Base-by-base conservation (phyloP, 1,284 basidiomycete species). In the Agaricales sp. region DNA sequence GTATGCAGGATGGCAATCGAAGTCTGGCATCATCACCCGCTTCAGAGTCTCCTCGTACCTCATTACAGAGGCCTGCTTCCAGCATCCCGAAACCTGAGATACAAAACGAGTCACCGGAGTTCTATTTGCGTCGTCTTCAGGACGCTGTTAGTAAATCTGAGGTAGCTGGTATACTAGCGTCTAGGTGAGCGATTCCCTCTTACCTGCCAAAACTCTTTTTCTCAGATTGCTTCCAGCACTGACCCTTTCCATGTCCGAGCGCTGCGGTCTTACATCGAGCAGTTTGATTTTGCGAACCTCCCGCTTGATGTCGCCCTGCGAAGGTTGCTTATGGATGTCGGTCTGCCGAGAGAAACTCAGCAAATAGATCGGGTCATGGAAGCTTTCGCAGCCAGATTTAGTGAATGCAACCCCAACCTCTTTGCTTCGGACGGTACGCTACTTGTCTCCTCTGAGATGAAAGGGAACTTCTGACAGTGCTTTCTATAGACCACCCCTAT, bases 341-440 rank as follows among this genome's bases (percentile, higher is more conserved):
- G 87, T 47, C 74, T 99, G 45, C 95, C 95, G 2, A 78, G 84
- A 53, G 95, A 99, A 70, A 98, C 95, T 0, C 96, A 99, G 63
- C 95, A 99, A 66, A 99, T 99, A 53, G 96, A 99, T 65, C 79
- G 95, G 47, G 90, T 98, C 47, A 92, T 99, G 62, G 93, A 98
- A 66, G 90, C 90, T 0, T 99, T 99, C 65, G 88, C 95, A 4
- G 74, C 73, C 48, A 78, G 88, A 50, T 99, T 98, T 66, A 69
- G 80, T 51, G 70, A 78, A 50, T 94, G 92, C 66, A 96, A 99
- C 63, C 82, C 86, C 48, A 79, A 74, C 47, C 66, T 97, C 35
- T 97, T 95, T 61, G 70, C 70, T 3, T 79, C 82, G 21, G 76
- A 84, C 61, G 92, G 92, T 88, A 58, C 52, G 73, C 55, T 2